These are phyloP conservation scores for Colletotrichum liaoningense DNA, from an alignment of 2,329 filamentous ascomycete genomes.

Conservation along the genomic window DNA sequence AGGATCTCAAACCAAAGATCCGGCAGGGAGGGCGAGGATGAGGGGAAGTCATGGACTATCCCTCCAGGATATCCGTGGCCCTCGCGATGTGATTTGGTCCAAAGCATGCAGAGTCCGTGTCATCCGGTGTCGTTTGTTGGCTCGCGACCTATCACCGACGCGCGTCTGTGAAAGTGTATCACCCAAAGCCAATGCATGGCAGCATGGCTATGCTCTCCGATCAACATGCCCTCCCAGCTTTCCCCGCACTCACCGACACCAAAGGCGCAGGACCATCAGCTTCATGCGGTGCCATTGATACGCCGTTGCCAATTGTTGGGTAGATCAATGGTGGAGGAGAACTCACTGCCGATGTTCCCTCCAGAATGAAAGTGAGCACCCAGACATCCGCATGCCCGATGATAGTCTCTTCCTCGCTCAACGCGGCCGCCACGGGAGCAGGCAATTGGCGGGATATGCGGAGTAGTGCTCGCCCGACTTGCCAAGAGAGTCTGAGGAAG, in stretches of 20 bases:
- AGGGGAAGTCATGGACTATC: conserved; percentile 25
- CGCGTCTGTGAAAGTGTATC: conserved; percentile 24
- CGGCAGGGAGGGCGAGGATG: conserved; percentile 12
- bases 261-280: background rate
- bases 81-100: conserved; percentile 20
- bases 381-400: conserved; percentile 26
- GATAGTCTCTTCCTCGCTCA: background rate
- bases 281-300: conserved; percentile 17
- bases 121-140: conserved; percentile 26
- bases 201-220: conserved; percentile 29
- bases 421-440: background rate
- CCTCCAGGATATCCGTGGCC: conserved; percentile 7
- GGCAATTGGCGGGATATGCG: background rate
- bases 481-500: background rate
- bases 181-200: conserved; percentile 25
- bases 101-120: conserved; percentile 26
- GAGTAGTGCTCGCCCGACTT: background rate
- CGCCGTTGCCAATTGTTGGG: background rate
- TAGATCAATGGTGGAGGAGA: background rate
- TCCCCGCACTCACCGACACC: conserved; percentile 22
- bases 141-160: conserved; percentile 31
- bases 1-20: conserved; percentile 24
- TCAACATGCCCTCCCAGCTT: conserved; percentile 33
- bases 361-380: background rate
- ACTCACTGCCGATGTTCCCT: conserved; percentile 19